Base-by-base conservation (phyloP, 2,329 filamentous ascomycete genomes). In the Aspergillus quadricinctus region DNA sequence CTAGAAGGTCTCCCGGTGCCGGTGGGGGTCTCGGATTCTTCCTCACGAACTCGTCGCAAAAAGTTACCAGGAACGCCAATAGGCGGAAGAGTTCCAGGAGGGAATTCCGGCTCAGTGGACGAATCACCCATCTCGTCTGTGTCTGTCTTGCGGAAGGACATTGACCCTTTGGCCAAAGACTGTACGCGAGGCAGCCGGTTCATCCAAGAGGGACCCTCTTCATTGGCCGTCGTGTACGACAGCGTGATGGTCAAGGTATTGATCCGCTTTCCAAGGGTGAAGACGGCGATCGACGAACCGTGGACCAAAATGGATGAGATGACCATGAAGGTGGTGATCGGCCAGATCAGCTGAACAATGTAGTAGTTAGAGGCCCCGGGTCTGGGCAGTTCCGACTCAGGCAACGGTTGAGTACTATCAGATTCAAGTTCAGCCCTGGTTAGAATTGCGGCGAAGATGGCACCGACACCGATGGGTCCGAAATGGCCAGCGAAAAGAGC, bases 401-500 rank as follows among this genome's bases (percentile, higher is more conserved):
- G 77, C 2, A 92, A 75, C 0, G 94, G 94, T 6, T 94, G 89
- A 0, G 91, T 88, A 8, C 81, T 78, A 19, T 86, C 84, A 2
- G 83, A 86, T 71, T 97, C 91, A 19, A 99, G 75, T 72, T 99
- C 94, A n/a, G 91, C 92, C 68, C 93, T 83, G 19, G 94, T 92
- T 49, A 99, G 80, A 57, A 99, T 96, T 21, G 92, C 91, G 49
- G 96, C 88, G 63, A 99, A 99, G 57, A 99, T 92, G 60, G 93
- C 94, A 58, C 94, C 94, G 53, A 99, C 94, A 53, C 94, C 94
- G 64, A 99, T 97, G 28, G 94, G 94, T 6, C 94, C 94, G 69
- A 99, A 99, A 72, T 99, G 94, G 1, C 94, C 94, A 17, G 94
- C 94, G 70, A 99, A 99, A 1, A 97, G 79, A 5, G 94, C 93